phyloP scores from a whole-genome alignment of 768 basidiomycete genomes.

The Mycena epipterygia region DNA sequence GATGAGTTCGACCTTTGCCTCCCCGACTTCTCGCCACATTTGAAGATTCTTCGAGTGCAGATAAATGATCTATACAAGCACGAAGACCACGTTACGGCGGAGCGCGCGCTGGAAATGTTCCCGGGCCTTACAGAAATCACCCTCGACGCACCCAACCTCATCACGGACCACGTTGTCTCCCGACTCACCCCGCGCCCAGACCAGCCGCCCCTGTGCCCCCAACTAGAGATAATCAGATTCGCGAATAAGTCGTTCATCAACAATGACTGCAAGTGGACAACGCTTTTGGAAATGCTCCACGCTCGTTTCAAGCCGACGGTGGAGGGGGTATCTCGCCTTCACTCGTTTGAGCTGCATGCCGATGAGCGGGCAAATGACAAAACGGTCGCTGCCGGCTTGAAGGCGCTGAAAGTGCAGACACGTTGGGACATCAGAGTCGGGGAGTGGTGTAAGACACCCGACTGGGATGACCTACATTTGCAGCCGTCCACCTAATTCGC shows the following conservation, averaged over 20 bases:
- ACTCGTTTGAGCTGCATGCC: background rate
- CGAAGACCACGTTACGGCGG: background rate
- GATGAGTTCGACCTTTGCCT: background rate
- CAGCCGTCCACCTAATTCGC: no score
- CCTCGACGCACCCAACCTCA: slow-evolving; percentile 8
- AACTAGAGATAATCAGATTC: slow-evolving; percentile 36
- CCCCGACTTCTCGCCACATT: background rate
- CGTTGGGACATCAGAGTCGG: background rate
- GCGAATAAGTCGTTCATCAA: slow-evolving; percentile 6
- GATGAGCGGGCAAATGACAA: background rate
- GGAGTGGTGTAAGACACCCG: background rate
- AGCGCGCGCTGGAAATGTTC: background rate
- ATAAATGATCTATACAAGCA: no score
- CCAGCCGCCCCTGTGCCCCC: background rate
- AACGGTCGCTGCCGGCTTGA: background rate
- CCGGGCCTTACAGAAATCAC: slow-evolving; percentile 11
- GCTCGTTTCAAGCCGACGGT: slow-evolving; percentile 9
- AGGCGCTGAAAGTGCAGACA: background rate
- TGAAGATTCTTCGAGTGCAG: slow-evolving; percentile 2
- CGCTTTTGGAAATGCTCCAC: slow-evolving; percentile 3
- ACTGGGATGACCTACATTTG: background rate
- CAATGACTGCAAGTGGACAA: slow-evolving; percentile 10
- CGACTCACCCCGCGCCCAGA: background rate
- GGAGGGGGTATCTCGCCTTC: background rate
- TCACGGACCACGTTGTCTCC: background rate